phyloP scores from a whole-genome alignment of 148 eudicot genomes.

The Camellia japonica region DNA sequence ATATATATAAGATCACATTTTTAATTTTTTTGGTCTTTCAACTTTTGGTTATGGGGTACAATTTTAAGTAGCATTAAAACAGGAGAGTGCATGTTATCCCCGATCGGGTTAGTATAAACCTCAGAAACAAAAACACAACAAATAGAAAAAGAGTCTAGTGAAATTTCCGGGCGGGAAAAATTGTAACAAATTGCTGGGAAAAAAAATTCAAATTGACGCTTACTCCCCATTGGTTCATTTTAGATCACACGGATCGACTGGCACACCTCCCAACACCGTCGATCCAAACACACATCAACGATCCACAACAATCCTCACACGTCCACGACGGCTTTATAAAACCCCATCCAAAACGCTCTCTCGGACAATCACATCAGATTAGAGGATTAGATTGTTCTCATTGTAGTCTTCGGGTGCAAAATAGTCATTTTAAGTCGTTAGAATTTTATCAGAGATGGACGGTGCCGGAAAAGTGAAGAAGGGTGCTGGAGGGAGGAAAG shows the following conservation, averaged over 20 bases:
- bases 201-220: background rate
- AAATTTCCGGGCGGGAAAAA: too few species aligned
- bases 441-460: slow-evolving; percentile 35
- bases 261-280: slow-evolving; percentile 12
- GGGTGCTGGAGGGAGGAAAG: slow-evolving; percentile 62
- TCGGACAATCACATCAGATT: background rate
- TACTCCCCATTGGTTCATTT: slow-evolving; percentile 31
- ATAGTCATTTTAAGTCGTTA: background rate
- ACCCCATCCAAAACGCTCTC: too few species aligned
- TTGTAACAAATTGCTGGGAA: background rate
- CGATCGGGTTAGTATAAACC: too few species aligned
- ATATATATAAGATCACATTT: too few species aligned
- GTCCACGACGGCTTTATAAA: background rate
- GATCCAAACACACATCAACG: slow-evolving; percentile 15
- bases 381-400: background rate
- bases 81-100: too few species aligned
- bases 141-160: too few species aligned
- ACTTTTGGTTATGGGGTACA: too few species aligned
- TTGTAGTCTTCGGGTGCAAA: background rate
- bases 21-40: too few species aligned
- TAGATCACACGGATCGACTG: slow-evolving; percentile 36
- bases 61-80: too few species aligned
- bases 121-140: too few species aligned
- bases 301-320: slow-evolving; percentile 2
- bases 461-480: slow-evolving; percentile 48